phyloP scores from a whole-genome alignment of 345 rosid genomes.

The Ceriops zippeliana region DNA sequence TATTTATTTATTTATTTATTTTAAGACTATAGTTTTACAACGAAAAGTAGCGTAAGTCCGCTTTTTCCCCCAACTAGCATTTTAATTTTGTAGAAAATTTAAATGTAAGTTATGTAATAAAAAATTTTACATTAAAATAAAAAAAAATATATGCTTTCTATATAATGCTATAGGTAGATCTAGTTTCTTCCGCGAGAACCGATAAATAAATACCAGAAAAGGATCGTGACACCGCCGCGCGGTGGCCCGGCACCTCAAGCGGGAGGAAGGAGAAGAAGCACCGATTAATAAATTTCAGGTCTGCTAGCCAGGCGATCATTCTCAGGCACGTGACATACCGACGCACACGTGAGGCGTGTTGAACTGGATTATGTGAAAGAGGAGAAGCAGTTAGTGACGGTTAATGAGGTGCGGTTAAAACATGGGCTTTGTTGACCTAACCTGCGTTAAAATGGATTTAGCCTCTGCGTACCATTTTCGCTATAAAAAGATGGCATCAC shows the following conservation, averaged over 20 bases:
- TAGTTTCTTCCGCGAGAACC: background rate
- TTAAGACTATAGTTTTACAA: too few relatives aligned
- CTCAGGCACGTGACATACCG: conserved; percentile 31
- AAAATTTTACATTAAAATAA: too few relatives aligned
- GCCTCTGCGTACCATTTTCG: background rate
- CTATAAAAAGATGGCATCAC: conserved; percentile 28
- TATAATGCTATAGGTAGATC: too few relatives aligned
- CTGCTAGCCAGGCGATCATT: conserved; percentile 6
- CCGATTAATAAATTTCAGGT: too few relatives aligned
- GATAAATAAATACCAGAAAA: background rate
- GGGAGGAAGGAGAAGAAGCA: too few relatives aligned
- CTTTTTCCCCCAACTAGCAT: too few relatives aligned
- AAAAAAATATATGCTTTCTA: too few relatives aligned
- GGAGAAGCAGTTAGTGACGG: conserved; percentile 39
- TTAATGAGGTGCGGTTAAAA: conserved; percentile 20
- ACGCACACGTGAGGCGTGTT: conserved; percentile 30
- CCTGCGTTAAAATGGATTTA: conserved; percentile 20
- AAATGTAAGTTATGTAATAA: too few relatives aligned
- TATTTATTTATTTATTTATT: too few relatives aligned
- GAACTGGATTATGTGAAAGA: conserved; percentile 3
- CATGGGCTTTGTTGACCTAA: conserved; percentile 12
- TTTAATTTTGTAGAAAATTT: too few relatives aligned
- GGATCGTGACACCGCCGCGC: background rate
- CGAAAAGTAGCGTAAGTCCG: too few relatives aligned
- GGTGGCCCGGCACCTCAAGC: conserved; percentile 4